Conservation (phyloP, 2,329 filamentous ascomycete species). For the Ambrosiella xylebori region DNA sequence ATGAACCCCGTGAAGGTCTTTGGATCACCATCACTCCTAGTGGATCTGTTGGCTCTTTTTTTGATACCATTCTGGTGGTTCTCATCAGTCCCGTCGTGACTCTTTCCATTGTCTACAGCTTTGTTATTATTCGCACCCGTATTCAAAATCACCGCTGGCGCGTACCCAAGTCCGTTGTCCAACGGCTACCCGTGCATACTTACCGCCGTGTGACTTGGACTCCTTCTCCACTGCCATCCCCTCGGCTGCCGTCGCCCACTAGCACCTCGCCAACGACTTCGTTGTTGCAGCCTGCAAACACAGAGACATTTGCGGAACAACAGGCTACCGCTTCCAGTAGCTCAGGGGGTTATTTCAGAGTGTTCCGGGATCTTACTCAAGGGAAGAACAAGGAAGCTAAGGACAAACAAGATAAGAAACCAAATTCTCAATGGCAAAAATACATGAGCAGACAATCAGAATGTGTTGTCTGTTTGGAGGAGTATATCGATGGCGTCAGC, state of each 20-base stretch:
- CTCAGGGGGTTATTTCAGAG: slow-evolving; percentile 14
- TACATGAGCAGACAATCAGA: slow-evolving; percentile 58
- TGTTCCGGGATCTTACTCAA: slow-evolving; percentile 16
- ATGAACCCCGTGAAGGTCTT: slow-evolving; percentile 50
- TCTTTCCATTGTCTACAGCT: slow-evolving; percentile 76
- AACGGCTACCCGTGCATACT: slow-evolving; percentile 82
- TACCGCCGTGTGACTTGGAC: slow-evolving; percentile 63
- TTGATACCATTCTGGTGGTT: slow-evolving; percentile 91
- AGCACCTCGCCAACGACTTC: slow-evolving; percentile 62
- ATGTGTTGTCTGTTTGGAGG: slow-evolving; percentile 91
- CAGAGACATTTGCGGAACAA: slow-evolving; percentile 21
- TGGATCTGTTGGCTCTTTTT: slow-evolving; percentile 69
- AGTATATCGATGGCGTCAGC: slow-evolving; percentile 88
- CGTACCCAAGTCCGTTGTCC: slow-evolving; percentile 92
- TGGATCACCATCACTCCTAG: slow-evolving; percentile 96
- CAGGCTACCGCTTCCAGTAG: slow-evolving; percentile 21
- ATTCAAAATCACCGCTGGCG: slow-evolving; percentile 84
- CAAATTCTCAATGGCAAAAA: slow-evolving; percentile 40
- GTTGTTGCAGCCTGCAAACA: slow-evolving; percentile 42
- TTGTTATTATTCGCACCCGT: slow-evolving; percentile 71
- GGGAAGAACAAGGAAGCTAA: slow-evolving; percentile 29
- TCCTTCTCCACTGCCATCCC: slow-evolving; percentile 37
- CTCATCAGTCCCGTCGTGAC: slow-evolving; percentile 88
- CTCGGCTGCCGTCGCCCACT: slow-evolving; percentile 43
- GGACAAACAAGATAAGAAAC: slow-evolving; percentile 1